Percentiles rank a stretch among this genome's conserved stretches.
Conservation (phyloP, 352 stramenopile genomes). For the Globisporangium cylindrosporum region DNA sequence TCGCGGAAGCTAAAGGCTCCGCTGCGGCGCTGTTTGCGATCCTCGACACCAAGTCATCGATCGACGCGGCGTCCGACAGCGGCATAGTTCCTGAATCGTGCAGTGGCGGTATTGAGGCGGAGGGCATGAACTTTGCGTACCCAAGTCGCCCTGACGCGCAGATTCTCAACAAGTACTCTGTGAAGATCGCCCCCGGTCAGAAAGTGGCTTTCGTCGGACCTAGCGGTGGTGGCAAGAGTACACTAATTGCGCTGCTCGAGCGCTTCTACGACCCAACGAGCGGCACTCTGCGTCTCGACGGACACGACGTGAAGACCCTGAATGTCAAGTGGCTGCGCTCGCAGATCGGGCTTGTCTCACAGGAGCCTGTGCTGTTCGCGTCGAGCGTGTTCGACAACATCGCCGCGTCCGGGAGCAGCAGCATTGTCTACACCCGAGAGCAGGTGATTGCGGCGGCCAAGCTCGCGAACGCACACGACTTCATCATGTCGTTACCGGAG, state of each 20-base stretch:
- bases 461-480: conserved; percentile 38
- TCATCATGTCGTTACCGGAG: conserved; percentile 81
- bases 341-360: neutral
- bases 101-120: conserved; percentile 34
- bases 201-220: conserved; percentile 19
- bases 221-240: conserved; percentile 12
- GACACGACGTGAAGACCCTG: neutral
- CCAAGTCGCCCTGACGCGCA: conserved; percentile 42
- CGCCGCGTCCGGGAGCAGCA: neutral
- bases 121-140: conserved; percentile 65
- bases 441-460: conserved; percentile 25
- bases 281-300: neutral
- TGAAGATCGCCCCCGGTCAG: conserved; percentile 25
- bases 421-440: neutral
- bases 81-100: conserved; percentile 22
- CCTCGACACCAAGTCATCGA: conserved; percentile 42
- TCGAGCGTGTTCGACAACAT: conserved; percentile 1
- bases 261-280: conserved; percentile 13
- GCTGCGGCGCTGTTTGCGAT: conserved; percentile 49
- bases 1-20: conserved; percentile 44
- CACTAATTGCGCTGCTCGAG: conserved; percentile 9
- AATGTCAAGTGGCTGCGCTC: neutral
- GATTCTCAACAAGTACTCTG: conserved; percentile 28
- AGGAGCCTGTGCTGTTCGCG: neutral
- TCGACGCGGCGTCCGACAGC: conserved; percentile 37